Evolutionary conservation across 2,329 filamentous ascomycete genomes (phyloP), one percentile per base, ranked within the genome.

Genomic region (Neofusicoccum laricinum): DNA sequence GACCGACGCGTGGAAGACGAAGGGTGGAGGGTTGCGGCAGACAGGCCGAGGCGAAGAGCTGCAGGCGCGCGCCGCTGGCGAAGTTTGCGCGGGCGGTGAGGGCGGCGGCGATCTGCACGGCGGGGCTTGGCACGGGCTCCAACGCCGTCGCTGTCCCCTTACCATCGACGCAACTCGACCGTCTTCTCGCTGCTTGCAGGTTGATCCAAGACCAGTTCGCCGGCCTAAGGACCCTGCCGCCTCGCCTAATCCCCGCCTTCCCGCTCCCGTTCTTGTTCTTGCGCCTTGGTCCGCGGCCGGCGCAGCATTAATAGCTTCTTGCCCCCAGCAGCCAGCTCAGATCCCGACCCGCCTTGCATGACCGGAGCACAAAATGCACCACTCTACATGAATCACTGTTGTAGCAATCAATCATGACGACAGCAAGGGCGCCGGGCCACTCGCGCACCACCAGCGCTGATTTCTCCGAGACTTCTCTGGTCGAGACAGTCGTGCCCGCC

Each of bases 401-500:
- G n/a, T 50, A 41, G 45, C 45, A 49, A 34, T 59, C 55, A 46
- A 57, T 21, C 21, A 64, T 64, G 63, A 48, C 63, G 45, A 51
- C 63, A 17, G 17, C 45, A 11, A 51, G 57, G 17, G 21, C 50
- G 14, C 38, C 63, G 65, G 66, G 51, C 21, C 71, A 68, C 50
- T 67, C 72, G 59, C 73, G 74, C 32, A 68, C 67, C 61, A 77
- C 75, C 48, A 61, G 64, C 63, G 67, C 68, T 49, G 76, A 78
- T 46, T 78, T 78, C 67, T 73, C 72, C 3, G 75, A 78, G 53
- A 75, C 70, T 66, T 77, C 76, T 2, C 68, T 77, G 7, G 69
- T 79, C 2, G 76, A 78, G 62, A 75, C 76, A 14, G 64, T 79
- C 40, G 74, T 79, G 11, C 78, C 78, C 46, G 69, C 71, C 8